phyloP scores from a whole-genome alignment of 2,329 filamentous ascomycete genomes.

The Teratosphaeriaceae sp. region DNA sequence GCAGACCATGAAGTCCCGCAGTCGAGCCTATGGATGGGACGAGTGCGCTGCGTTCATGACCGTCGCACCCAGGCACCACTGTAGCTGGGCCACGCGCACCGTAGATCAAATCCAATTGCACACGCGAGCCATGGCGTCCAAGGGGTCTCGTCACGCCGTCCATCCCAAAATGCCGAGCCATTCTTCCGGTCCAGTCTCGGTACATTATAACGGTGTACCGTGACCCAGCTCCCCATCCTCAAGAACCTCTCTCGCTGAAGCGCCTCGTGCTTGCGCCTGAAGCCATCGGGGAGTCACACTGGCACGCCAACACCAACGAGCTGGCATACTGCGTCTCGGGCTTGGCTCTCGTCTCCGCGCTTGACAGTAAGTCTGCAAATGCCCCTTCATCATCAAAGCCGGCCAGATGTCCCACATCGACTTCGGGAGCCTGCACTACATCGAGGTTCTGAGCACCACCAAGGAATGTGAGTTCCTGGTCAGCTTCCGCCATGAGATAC shows the following conservation, averaged over 20 bases:
- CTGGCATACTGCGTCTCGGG: slow-evolving; percentile 7
- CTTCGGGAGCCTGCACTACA: slow-evolving; percentile 7
- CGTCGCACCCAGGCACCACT: too few species aligned
- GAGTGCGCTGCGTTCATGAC: too few species aligned
- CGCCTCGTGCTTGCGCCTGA: neutral
- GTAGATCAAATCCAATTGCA: too few species aligned
- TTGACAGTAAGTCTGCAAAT: slow-evolving; percentile 3
- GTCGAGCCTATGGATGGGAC: too few species aligned
- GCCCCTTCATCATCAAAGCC: slow-evolving; percentile 5
- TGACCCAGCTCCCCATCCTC: neutral
- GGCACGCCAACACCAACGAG: slow-evolving; percentile 8
- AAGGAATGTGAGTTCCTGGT: neutral
- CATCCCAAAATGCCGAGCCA: neutral
- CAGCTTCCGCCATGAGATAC: neutral
- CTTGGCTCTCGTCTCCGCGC: slow-evolving; percentile 5
- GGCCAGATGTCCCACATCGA: slow-evolving; percentile 9
- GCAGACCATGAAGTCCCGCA: too few species aligned
- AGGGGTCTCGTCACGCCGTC: neutral
- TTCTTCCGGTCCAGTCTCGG: neutral
- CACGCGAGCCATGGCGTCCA: neutral
- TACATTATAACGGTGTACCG: neutral
- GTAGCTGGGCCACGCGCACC: too few species aligned
- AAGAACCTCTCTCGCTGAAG: neutral
- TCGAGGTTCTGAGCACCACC: neutral
- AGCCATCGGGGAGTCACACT: slow-evolving; percentile 3